A percentile compares a stretch with the other conserved stretches of the same genome.
phyloP scores from a whole-genome alignment of 805 yeast species.

The Candida germanica region DNA sequence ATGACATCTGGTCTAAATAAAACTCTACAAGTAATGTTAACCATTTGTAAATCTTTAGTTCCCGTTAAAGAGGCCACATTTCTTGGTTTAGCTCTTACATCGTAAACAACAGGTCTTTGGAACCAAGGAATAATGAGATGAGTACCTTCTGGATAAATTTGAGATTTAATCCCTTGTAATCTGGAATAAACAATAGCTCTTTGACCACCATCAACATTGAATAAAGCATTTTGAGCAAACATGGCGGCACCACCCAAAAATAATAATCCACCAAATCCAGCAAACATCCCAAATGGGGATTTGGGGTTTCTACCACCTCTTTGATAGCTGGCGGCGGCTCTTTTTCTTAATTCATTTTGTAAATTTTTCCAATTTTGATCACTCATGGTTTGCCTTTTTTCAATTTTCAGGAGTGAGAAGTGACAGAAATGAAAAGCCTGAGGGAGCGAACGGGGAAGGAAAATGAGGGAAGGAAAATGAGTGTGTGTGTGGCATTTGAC shows the following conservation, averaged over 20 bases:
- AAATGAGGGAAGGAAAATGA: no score
- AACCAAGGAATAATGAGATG: constrained; percentile 93
- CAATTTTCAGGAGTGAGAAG: no score
- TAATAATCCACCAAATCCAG: constrained; percentile 41
- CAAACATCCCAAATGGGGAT: constrained; percentile 36
- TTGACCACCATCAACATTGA: constrained; percentile 95
- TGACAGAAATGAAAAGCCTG: not conserved
- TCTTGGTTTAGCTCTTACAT: constrained; percentile 96
- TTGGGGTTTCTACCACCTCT: constrained; percentile 25
- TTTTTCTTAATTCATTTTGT: constrained; percentile 40
- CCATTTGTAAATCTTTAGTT: constrained; percentile 98
- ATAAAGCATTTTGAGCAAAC: constrained; percentile 42
- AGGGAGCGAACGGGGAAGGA: no score
- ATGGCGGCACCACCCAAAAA: constrained; percentile 39
- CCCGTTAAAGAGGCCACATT: constrained; percentile 95
- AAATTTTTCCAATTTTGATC: constrained; percentile 42
- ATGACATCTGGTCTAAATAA: constrained; percentile 80
- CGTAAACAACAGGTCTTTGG: constrained; percentile 88
- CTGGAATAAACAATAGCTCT: constrained; percentile 94
- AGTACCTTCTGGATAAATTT: constrained; percentile 89
- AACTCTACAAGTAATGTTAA: constrained; percentile 97
- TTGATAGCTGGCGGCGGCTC: constrained; percentile 28
- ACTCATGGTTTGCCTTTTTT: constrained; percentile 34
- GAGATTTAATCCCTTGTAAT: constrained; percentile 76
- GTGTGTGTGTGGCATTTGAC: no score